Evolutionary conservation across 169 alveolate species (phyloP).

Genomic region (Eimeria falciformis): DNA sequence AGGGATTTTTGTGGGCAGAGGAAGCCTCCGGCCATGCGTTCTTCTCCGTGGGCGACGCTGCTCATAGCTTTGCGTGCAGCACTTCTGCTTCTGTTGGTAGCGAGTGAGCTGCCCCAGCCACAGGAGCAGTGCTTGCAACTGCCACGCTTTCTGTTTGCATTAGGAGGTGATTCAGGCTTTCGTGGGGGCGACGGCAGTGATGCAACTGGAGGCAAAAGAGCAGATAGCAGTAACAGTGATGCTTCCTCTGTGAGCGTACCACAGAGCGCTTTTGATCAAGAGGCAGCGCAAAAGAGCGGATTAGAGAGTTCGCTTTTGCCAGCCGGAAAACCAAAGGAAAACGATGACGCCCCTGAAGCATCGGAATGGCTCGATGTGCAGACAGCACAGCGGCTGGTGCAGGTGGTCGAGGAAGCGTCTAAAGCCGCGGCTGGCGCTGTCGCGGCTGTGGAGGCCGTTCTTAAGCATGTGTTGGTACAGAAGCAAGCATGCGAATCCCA

Average conservation of each 20-base stretch:
- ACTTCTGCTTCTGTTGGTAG: neutral
- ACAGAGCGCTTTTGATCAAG: too few species aligned
- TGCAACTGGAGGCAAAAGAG: too few species aligned
- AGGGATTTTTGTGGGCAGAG: too few species aligned
- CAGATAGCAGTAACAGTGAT: too few species aligned
- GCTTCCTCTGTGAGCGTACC: too few species aligned
- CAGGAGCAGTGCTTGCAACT: neutral
- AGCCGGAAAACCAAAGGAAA: too few species aligned
- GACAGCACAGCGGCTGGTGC: neutral
- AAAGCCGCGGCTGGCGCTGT: neutral
- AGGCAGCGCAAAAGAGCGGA: too few species aligned
- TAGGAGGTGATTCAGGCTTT: too few species aligned
- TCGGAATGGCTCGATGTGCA: neutral
- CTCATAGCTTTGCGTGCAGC: neutral
- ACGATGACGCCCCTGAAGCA: too few species aligned
- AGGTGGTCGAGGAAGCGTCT: neutral
- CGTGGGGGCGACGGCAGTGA: too few species aligned
- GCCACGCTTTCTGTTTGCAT: neutral
- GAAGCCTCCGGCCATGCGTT: neutral
- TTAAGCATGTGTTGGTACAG: neutral
- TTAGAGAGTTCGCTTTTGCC: too few species aligned
- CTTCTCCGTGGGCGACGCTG: neutral
- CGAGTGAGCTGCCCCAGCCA: neutral
- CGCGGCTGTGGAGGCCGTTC: neutral
- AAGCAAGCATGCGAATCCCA: neutral